Conservation (phyloP, 768 basidiomycete species). For the Pseudohyphozyma bogoriensis region DNA sequence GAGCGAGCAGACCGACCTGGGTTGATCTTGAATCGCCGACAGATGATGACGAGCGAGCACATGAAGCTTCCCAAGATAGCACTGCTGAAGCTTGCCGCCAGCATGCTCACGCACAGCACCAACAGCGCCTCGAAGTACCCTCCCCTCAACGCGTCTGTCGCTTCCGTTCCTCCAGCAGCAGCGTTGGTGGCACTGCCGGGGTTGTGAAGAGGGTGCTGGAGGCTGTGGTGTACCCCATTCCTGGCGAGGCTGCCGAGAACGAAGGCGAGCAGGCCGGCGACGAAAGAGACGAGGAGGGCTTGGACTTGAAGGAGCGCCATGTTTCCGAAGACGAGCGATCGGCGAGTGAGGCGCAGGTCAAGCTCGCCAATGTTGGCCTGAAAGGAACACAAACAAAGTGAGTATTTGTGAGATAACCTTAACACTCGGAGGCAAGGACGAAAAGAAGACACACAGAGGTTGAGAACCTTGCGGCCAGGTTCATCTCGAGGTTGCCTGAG, state of each 20-base stretch:
- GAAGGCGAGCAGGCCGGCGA: constrained; percentile 70
- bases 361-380: constrained; percentile 78
- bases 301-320: constrained; percentile 83
- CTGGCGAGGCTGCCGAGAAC: constrained; percentile 48
- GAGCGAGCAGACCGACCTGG: constrained; percentile 52
- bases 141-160: constrained; percentile 9
- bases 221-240: constrained; percentile 25
- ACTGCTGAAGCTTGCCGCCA: constrained; percentile 50
- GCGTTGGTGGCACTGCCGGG: not conserved
- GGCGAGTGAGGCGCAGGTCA: constrained; percentile 56
- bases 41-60: constrained; percentile 69
- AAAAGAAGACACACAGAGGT: constrained; percentile 51
- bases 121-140: constrained; percentile 41
- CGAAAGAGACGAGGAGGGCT: constrained; percentile 74
- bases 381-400: too few relatives aligned
- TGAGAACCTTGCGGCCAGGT: constrained; percentile 85
- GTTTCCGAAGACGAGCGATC: constrained; percentile 66
- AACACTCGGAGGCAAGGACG: not conserved
- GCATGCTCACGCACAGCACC: constrained; percentile 48
- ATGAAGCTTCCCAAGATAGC: constrained; percentile 83
- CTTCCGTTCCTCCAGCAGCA: not conserved
- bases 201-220: constrained; percentile 22
- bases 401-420: not conserved
- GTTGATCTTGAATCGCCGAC: constrained; percentile 63
- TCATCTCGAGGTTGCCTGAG: constrained; percentile 75